Evolutionary conservation across 2,329 filamentous ascomycete species (phyloP), one percentile per base, ranked within the genome.

Genomic region (Metarhizium rileyi): DNA sequence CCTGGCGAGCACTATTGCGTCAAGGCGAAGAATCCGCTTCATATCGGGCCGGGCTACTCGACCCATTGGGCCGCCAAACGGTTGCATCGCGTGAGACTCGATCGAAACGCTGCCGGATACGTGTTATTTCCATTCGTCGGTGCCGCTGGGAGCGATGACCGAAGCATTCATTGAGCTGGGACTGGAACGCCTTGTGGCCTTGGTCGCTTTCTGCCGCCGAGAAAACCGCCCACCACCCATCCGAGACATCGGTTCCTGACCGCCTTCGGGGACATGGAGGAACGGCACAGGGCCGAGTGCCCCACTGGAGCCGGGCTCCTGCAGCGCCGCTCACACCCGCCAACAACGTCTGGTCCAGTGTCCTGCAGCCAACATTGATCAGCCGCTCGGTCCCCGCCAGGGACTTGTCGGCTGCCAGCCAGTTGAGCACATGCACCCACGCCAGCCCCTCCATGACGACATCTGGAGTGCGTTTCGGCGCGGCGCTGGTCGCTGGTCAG

Each of bases 31-130:
- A 40, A 59, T 54, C 50, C 59, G 55, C 54, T 56, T 53, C 50
- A 60, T 58, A 50, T 62, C 58, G 50, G 57, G 54, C 61, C 57
- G 61, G 50, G 60, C 61, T 36, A 60, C 56, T 52, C 63, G 60
- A 51, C 56, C 60, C 47, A 55, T 57, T 46, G 62, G 60, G 50
- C 64, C 62, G 53, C 60, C 62, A 54, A 68, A 59, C 25, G 63
- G 61, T 58, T 66, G 66, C 66, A 68, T 68, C 46, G 53, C 56
- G 46, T 26, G 46, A 48, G 50, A 30, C 23, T 25, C 23, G 12
- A 18, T 36, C 45, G 44, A 44, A 27, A 36, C 8, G 6, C 30
- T 35, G 40, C 41, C 33, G 22, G 25, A 6, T 18, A 8, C n/a
- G 41, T 23, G 20, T 40, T 20, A 28, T n/a, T 18, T n/a, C n/a